Evolutionary conservation across 208 protist genomes (phyloP).

Genomic region (Naegleria gruberi): DNA sequence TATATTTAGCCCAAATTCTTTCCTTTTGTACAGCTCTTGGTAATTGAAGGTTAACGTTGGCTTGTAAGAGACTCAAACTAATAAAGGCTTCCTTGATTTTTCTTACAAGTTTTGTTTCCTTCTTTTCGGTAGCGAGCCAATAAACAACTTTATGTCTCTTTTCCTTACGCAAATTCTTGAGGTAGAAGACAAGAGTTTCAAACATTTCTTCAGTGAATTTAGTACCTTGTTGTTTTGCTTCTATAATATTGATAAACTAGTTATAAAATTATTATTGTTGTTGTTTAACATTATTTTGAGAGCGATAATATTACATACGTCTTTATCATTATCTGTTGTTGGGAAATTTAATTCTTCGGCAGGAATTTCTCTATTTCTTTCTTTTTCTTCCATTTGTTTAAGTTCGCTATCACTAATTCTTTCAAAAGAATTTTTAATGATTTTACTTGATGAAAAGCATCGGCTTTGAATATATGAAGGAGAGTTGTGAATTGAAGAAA

Average conservation of each 20-base stretch:
- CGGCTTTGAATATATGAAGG: neutral
- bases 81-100: conserved; percentile 8
- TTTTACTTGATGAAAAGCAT: neutral
- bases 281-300: neutral
- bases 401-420: neutral
- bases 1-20: neutral
- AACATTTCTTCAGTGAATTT: neutral
- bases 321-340: neutral
- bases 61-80: neutral
- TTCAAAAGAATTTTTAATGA: too few species aligned
- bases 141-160: neutral
- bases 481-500: neutral
- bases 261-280: neutral
- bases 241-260: neutral
- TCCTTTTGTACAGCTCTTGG: neutral
- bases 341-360: neutral
- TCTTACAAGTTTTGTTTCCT: neutral
- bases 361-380: neutral
- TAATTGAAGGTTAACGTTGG: neutral
- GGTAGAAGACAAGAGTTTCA: neutral
- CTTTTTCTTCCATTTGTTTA: neutral
- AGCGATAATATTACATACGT: neutral
- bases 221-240: neutral
- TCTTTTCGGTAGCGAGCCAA: neutral
- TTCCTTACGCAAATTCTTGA: neutral